Evolutionary conservation across 2,329 filamentous ascomycete genomes (phyloP).

Genomic region (Remersonia thermophila): DNA sequence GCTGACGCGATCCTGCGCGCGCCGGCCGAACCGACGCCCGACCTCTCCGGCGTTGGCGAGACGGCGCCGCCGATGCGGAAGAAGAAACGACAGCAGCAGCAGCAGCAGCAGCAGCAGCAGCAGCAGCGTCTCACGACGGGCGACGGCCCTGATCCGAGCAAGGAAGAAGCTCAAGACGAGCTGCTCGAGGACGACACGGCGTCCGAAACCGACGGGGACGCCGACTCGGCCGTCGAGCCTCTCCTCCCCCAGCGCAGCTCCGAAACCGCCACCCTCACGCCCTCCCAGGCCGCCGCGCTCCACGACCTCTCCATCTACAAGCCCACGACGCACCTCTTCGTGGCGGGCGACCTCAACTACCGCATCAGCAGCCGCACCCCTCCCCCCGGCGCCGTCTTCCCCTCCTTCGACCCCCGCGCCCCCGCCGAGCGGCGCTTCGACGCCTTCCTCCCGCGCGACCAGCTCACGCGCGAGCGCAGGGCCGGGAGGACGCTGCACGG

Average conservation of each 20-base stretch:
- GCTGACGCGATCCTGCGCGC: slow-evolving; percentile 13
- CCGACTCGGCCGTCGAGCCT: slow-evolving; percentile 3
- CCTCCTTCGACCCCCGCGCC: slow-evolving; percentile 36
- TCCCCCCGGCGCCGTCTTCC: slow-evolving; percentile 49
- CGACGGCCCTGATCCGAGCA: slow-evolving; percentile 11
- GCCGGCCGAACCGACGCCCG: slow-evolving; percentile 2
- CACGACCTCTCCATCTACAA: slow-evolving; percentile 59
- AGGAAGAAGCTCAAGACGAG: slow-evolving; percentile 12
- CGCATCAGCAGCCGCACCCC: slow-evolving; percentile 62
- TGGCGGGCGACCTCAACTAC: slow-evolving; percentile 92
- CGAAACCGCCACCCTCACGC: background rate
- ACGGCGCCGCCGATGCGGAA: background rate
- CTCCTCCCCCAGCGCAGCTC: slow-evolving; percentile 4
- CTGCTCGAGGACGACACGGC: slow-evolving; percentile 6
- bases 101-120: background rate
- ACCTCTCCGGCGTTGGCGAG: slow-evolving; percentile 14
- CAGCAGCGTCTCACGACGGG: slow-evolving; percentile 1
- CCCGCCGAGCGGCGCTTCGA: slow-evolving; percentile 47
- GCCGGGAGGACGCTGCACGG: slow-evolving; percentile 65
- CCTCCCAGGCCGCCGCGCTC: slow-evolving; percentile 21
- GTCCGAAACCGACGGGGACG: background rate
- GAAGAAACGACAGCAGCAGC: background rate
- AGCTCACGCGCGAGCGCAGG: slow-evolving; percentile 59
- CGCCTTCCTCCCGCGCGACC: slow-evolving; percentile 60
- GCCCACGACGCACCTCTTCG: slow-evolving; percentile 64